Base-by-base conservation (phyloP, 2,329 filamentous ascomycete genomes). In the Ascochyta koolunga region DNA sequence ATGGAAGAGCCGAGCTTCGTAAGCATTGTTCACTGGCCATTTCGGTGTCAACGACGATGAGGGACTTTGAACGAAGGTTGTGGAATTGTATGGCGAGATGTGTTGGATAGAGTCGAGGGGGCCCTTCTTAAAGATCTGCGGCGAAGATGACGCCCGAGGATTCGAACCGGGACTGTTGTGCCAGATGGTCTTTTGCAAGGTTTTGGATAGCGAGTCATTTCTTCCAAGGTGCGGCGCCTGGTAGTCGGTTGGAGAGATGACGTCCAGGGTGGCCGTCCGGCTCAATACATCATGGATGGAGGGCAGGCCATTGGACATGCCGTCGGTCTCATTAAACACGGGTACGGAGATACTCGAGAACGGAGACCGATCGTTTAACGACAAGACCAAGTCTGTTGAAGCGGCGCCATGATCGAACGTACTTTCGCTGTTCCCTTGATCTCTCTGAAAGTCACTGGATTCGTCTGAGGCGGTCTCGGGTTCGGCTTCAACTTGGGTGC, bases 1-100 rank as follows among this genome's bases (percentile, higher is more conserved):
- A 41, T 71, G 68, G 13, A 70, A 49, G 5, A 70, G 60, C 8
- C 61, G 55, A 13, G 62, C 67, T 50, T 70, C 67, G 29, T 66
- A 64, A 16, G 60, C 54, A 25, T 56, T 65, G 7, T 50, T 59
- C 10, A 69, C 66, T 3, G 67, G 67, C 67, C 67, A 70, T 3
- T 56, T 56, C 8, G 61, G 49, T 18, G 42, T 48, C 19, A 69
- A 49, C 2, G 60, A 55, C 3, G 66, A 59, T 11, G 55, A 65
- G 4, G 66, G 61, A 36, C 64, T 66, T 38, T 53, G 50, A n/a
- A 38, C 31, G 40, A 70, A 70, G 1, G 64, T 56, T 8, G 65
- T 63, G 10, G 59, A 65, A 13, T 62, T 66, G 41, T 65, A 68
- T 9, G 67, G 67, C 6, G 65, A 66, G 4, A 64, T 61, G 53